Base-by-base conservation (phyloP, 169 alveolate species). In the Theileria orientalis region DNA sequence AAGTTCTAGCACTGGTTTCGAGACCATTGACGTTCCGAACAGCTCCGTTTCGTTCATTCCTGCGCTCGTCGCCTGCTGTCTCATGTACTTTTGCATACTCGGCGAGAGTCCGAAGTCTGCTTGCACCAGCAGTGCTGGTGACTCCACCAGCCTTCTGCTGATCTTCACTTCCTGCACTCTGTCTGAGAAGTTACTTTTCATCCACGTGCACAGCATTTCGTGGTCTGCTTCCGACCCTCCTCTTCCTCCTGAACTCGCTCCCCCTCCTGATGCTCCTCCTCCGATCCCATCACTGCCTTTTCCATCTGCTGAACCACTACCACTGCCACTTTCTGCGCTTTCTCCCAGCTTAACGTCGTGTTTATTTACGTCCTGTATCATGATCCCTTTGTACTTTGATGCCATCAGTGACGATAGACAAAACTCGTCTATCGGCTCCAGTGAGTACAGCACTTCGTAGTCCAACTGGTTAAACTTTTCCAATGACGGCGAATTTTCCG, bases 361-460 rank as follows among this genome's bases (percentile, higher is more conserved):
- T 89, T 95, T 95, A 57, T 96, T 98, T 32, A 96, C 96, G 70
- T 95, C 96, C 73, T 91, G 88, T 56, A 96, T 93, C 85, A 94
- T 92, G 72, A 92, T 91, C 66, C 95, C 95, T 83, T 94, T 95
- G 71, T 91, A 97, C 84, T 97, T 97, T 41, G 91, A 74, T 41
- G 96, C 92, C 27, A 86, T 68, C 47, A 92, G 66, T 62, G 97
- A 94, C 70, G 97, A 93, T 77, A 96, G 88, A 70, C 97, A 92
- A 89, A 95, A 97, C 90, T 97, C 99, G 80, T 97, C 99, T 61
- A 97, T 91, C 11, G 99, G 99, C 69, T 97, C 99, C 46, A 94
- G 93, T 14, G 97, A 90, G 42, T 93, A 86, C 40, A 97, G 49
- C 1, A 97, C 98, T 88, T 97, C 99, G 78, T 93, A 95, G 40